Evolutionary conservation across 352 stramenopile genomes (phyloP), one percentile per base, ranked within the genome.

Genomic region (Phytopythium kandeliae): DNA sequence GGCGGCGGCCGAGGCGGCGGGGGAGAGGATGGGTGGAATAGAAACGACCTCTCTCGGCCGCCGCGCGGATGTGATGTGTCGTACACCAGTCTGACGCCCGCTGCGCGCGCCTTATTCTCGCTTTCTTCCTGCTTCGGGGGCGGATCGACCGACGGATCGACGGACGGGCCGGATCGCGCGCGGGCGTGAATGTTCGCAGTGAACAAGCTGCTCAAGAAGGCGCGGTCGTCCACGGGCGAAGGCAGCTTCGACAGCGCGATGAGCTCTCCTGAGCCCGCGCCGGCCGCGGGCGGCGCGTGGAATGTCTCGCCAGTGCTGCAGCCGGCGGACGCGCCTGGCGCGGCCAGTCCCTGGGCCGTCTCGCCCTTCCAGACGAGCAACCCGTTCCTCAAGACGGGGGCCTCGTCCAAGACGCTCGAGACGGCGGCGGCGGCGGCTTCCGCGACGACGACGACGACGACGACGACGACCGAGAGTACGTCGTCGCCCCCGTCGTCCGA

Each of bases 141-240:
- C 31, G 38, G 17, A 19, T 25, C n/a, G 19, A 24, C 49, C n/a
- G n/a, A n/a, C n/a, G n/a, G n/a, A n/a, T n/a, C n/a, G n/a, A n/a
- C n/a, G n/a, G n/a, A n/a, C n/a, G n/a, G n/a, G n/a, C n/a, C n/a
- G n/a, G n/a, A n/a, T 43, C 21, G 24, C 43, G 25, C 36, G 8
- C 19, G 22, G 44, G 16, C 28, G 56, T 68, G 52, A 3, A 71
- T 67, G 55, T 62, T 70, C 41, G 43, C 65, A 83, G 79, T 89
- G 51, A 80, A 63, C 53, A 86, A 89, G 62, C 63, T 88, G 26
- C 57, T 86, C 21, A 83, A 87, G 62, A 86, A 89, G 59, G 72
- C 84, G 55, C 78, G 75, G 43, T 81, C 62, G 44, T 60, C 62
- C 40, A 31, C 33, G 47, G 31, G 34, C 19, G 47, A 43, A 3